Evolutionary conservation across 345 rosid species (phyloP).

Genomic region (Acer negundo): DNA sequence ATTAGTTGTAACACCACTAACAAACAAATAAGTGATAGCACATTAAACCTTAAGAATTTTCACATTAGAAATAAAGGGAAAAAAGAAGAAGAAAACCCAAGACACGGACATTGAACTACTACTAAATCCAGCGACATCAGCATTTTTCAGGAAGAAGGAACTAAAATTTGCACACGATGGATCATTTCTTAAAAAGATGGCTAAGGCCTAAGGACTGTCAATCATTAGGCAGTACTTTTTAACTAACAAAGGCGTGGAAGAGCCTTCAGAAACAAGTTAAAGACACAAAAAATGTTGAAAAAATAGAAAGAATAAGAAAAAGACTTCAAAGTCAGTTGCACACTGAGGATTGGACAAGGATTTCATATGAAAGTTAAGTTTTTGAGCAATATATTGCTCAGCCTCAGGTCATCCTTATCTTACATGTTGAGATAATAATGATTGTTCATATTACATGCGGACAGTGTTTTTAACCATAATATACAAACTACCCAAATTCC

Average conservation of each 20-base stretch:
- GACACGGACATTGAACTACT: not conserved
- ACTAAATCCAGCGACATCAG: not conserved
- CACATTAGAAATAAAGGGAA: not conserved
- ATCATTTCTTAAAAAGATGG: not conserved
- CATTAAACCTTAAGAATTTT: not conserved
- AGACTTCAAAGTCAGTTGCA: too few species aligned
- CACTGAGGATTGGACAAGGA: too few species aligned
- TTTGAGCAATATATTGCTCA: not conserved
- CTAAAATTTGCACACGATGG: not conserved
- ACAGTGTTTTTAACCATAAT: not conserved
- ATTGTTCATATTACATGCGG: not conserved
- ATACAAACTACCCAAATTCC: not conserved
- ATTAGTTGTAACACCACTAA: constrained; percentile 6
- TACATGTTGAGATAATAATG: not conserved
- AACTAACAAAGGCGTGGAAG: not conserved
- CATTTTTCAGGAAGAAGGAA: not conserved
- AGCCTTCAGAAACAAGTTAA: not conserved
- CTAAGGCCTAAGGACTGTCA: not conserved
- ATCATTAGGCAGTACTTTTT: not conserved
- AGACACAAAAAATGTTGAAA: not conserved
- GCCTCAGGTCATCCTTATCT: not conserved
- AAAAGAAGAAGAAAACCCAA: not conserved
- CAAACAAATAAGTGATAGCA: constrained; percentile 10
- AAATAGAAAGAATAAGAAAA: not conserved
- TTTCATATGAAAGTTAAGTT: not conserved